Percentiles rank a stretch among this genome's conserved stretches.
phyloP scores from a whole-genome alignment of 768 basidiomycete species.

The Podaxis sp. region DNA sequence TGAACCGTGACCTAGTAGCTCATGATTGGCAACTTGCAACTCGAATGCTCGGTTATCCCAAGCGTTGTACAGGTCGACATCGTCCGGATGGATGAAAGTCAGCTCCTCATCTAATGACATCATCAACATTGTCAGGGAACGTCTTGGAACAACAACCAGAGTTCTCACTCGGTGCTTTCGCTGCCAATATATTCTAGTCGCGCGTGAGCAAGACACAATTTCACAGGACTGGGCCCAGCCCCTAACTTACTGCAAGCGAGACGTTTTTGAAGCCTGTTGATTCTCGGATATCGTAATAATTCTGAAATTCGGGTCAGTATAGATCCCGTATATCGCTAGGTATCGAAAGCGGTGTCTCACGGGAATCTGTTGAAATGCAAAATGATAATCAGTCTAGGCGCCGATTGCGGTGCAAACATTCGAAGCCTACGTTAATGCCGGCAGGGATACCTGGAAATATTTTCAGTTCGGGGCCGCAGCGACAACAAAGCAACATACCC shows the following conservation, averaged over 20 bases:
- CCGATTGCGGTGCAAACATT: background rate
- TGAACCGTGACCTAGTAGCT: constrained; percentile 81
- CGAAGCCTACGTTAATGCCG: constrained; percentile 70
- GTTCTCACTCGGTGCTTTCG: constrained; percentile 75
- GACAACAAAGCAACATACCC: constrained; percentile 39
- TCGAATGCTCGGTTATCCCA: constrained; percentile 84
- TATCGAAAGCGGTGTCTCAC: constrained; percentile 30
- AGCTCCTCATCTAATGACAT: constrained; percentile 59
- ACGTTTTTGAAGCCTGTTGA: constrained; percentile 88
- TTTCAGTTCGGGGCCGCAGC: constrained; percentile 2
- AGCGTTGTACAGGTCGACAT: constrained; percentile 66
- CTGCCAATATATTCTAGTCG: constrained; percentile 73
- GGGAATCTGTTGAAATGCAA: constrained; percentile 51
- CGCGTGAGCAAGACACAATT: background rate
- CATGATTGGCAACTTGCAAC: constrained; percentile 89
- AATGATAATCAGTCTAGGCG: background rate
- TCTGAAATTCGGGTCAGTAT: constrained; percentile 32
- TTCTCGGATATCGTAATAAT: constrained; percentile 84
- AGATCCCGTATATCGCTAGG: background rate
- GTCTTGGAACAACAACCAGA: constrained; percentile 5
- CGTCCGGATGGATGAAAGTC: constrained; percentile 82
- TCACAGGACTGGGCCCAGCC: background rate
- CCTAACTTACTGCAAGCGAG: constrained; percentile 61
- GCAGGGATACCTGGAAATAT: constrained; percentile 65
- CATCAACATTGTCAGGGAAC: background rate